phyloP scores from a whole-genome alignment of 768 basidiomycete genomes.

The Podaxis sp. region DNA sequence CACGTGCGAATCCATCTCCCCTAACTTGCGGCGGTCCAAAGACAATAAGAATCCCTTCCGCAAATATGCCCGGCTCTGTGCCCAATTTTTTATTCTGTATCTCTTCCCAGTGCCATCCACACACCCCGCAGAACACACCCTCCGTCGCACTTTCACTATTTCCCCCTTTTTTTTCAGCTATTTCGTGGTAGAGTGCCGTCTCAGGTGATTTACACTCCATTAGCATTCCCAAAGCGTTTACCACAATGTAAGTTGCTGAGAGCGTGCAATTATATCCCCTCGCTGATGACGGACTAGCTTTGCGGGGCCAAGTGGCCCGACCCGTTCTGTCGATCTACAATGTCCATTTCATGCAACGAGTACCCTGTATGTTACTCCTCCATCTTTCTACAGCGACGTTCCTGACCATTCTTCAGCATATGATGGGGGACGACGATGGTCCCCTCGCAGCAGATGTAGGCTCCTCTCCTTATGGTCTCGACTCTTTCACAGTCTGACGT shows the following conservation, averaged over 20 bases:
- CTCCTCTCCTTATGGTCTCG: background rate
- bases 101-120: background rate
- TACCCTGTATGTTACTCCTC: background rate
- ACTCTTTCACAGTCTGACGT: background rate
- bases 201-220: background rate
- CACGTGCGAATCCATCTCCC: constrained; percentile 2
- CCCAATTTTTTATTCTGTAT: background rate
- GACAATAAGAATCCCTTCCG: constrained; percentile 6
- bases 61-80: constrained; percentile 8
- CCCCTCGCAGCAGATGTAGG: constrained; percentile 22
- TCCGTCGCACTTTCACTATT: background rate
- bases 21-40: background rate
- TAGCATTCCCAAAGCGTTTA: background rate
- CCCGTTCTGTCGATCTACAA: background rate
- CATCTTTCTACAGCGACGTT: background rate
- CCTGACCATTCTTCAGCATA: constrained; percentile 13
- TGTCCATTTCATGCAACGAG: background rate
- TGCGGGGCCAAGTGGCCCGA: background rate
- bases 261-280: background rate
- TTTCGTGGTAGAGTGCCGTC: background rate
- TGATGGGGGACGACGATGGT: constrained; percentile 20
- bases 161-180: background rate
- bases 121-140: background rate
- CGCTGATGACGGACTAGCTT: background rate
- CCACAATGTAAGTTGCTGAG: background rate